Base-by-base conservation (phyloP, 257 asterid species). In the Lithospermum erythrorhizon region DNA sequence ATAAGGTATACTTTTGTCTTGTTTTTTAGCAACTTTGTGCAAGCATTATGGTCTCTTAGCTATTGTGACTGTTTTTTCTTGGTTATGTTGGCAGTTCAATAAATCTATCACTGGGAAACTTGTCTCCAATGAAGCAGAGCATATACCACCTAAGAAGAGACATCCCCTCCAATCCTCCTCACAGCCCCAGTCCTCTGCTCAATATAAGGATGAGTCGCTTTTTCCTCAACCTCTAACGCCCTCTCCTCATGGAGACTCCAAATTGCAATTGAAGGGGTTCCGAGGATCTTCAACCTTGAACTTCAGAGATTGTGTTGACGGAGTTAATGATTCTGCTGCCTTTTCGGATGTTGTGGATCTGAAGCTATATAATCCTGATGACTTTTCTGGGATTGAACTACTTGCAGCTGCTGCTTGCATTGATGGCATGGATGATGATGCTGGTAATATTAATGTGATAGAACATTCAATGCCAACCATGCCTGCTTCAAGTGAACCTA, bases 381-480 rank as follows among this genome's bases (percentile, higher is more conserved):
- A 84, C 70, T 87, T 87, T 74, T 85, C 89, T 7, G 96, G 97
- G 53, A 80, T 90, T 66, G 88, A 78, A 56, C 95, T 90, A 62
- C 95, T 90, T 61, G 97, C 95, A 37, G 82, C 89, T 27, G 90
- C 89, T 65, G 96, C 97, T 29, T 75, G 81, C 72, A 66, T 57
- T 61, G 64, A 65, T 65, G 76, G 68, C 78, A 67, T 80, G 75
- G 87, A 68, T 64, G 83, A 25, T 25, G 5, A 2, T 5, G 5
- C 2, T 25, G 32, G 37, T 41, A 72, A 53, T 3, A 1, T 37
- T 8, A 37, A 37, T 1, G 48, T 37, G 1, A 37, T 37, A 37
- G 48, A 37, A 10, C 48, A 9, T 37, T 11, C 48, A 37, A 37
- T 11, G 0, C 15, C 48, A 37, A 3, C 1, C 16, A 37, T 37